Evolutionary conservation across 306 rosid species (phyloP), one percentile per base, ranked within the genome.

Genomic region (Styphnolobium japonicum): DNA sequence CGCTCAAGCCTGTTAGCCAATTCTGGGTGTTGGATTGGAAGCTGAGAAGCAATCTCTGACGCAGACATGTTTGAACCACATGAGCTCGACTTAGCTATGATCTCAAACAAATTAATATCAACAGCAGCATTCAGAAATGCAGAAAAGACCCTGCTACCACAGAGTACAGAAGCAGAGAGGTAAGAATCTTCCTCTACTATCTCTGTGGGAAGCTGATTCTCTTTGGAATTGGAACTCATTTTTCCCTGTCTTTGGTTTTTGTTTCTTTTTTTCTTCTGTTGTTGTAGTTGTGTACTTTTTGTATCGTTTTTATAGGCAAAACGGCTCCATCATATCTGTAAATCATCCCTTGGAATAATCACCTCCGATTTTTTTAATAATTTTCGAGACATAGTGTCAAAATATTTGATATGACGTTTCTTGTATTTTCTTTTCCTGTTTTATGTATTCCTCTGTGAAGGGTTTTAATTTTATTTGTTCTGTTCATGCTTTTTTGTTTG

Each of bases 101-200:
- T 62, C 0, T 62, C 45, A 34, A 62, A 62, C 39, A 62, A 34
- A 16, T 62, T 62, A 36, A 56, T 36, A 10, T 56, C 64, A 12
- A 78, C 6, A 29, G 76, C 76, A 14, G 82, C 76, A 31, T 78
- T 67, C 10, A 78, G 7, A 0, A 78, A 7, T 11, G 82, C 68
- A 0, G 68, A 42, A 19, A 21, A 40, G 3, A 73, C 9, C 3
- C 37, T 5, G 2, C 62, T 71, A 19, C 10, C n/a, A 18, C 46
- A 31, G 2, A 31, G 31, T 31, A 33, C 0, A 33, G 31, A 3
- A 33, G 76, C 76, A 29, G 48, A 49, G 48, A 52, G 62, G 18
- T 48, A 70, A 49, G 31, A 46, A 48, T 70, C 75, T 2, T 48
- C 37, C 56, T 45, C 12, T 25, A 14, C 39, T 67, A 12, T 40